Evolutionary conservation across 495 filamentous ascomycete genomes (phyloP), one percentile per base, ranked within the genome.

Genomic region (Penicillium steckii): DNA sequence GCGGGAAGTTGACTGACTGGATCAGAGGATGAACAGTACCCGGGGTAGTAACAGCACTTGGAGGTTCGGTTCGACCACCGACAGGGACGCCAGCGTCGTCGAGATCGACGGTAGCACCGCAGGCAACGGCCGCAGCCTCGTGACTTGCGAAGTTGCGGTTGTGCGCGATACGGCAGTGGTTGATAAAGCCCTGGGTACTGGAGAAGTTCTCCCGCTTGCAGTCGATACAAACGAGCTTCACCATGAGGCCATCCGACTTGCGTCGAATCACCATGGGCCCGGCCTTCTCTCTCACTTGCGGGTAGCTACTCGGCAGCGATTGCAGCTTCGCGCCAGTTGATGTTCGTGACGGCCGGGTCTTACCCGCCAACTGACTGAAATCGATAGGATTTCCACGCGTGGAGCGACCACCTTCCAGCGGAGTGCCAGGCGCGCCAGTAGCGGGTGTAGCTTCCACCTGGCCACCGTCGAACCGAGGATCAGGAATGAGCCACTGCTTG

Each of bases 141-240:
- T 98, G 94, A 60, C 90, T 97, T 61, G 90, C 87, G 73, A 89
- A 97, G 46, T 91, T 90, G 44, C 90, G 81, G 52, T 84, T 85
- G 69, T 98, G 94, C 8, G 92, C 90, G 50, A 98, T 97, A 35
- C 94, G 91, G 61, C 91, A 97, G 61, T 98, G 94, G 59, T 98
- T 98, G 73, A 98, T 93, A 63, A 98, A 97, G 2, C 94, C 94
- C 67, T 98, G 94, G 1, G 90, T 90, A 68, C 91, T 96, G 38
- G 87, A 91, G 67, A 97, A 97, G 65, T 97, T 88, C 70, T 86
- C 87, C 48, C 90, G 77, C 35, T 89, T 81, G 62, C 94, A 98
- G 63, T 94, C 87, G 44, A 91, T 76, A 71, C 94, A 98, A 44
- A 93, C 84, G 40, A 97, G 80, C 69, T 95, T 95, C 32, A 88